Conservation (phyloP, 139 green algal genomes). For the Ettlia oleoabundans region DNA sequence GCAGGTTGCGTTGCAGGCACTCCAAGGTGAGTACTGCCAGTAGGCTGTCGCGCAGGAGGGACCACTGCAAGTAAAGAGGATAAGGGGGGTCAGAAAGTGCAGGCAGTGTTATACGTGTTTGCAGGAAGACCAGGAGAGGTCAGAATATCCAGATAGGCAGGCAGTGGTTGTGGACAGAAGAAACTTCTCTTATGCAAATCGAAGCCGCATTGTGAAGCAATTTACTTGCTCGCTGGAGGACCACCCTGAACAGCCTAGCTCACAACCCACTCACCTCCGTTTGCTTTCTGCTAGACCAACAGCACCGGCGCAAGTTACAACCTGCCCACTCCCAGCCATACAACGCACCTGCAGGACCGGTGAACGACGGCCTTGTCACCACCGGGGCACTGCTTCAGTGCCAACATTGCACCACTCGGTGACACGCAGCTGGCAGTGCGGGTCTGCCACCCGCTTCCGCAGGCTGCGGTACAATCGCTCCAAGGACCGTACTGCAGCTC, state of each 20-base stretch:
- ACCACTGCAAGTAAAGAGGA: background rate
- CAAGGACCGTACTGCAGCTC: slow-evolving; percentile 38
- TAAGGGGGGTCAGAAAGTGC: too few species aligned
- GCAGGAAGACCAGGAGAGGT: background rate
- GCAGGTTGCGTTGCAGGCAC: slow-evolving; percentile 46
- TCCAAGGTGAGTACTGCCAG: slow-evolving; percentile 45
- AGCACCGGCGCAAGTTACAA: too few species aligned
- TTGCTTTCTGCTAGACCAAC: too few species aligned
- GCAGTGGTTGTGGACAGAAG: too few species aligned
- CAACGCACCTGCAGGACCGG: slow-evolving; percentile 32
- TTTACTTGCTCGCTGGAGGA: too few species aligned
- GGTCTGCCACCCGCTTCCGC: slow-evolving; percentile 39
- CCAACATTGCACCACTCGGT: background rate
- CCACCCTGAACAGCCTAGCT: too few species aligned
- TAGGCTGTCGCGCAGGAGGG: slow-evolving; percentile 23
- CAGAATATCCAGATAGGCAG: too few species aligned
- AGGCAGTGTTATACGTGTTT: too few species aligned
- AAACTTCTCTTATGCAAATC: too few species aligned
- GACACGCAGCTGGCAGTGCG: slow-evolving; percentile 29
- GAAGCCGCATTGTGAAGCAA: too few species aligned
- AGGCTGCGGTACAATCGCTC: slow-evolving; percentile 40
- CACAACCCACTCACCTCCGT: too few species aligned
- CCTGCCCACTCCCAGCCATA: background rate
- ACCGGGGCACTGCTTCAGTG: slow-evolving; percentile 25
- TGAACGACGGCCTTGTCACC: background rate